Conservation (phyloP, 2,329 filamentous ascomycete species). For the Thelonectria discophora region DNA sequence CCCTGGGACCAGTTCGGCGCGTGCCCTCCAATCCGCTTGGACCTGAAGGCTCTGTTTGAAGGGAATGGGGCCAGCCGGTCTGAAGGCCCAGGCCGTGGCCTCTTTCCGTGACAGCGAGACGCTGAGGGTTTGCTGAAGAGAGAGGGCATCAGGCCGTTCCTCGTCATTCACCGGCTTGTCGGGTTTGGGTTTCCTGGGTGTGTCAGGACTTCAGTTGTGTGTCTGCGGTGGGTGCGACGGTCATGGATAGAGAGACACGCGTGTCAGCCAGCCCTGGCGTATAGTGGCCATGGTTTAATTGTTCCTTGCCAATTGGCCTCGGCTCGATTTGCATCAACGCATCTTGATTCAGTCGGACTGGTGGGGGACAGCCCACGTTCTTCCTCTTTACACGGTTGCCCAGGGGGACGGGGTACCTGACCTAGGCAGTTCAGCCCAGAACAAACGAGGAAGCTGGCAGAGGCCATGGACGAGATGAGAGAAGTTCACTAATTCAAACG, state of each 20-base stretch:
- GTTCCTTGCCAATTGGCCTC: neutral
- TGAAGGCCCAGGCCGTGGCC: constrained; percentile 4
- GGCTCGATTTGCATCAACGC: neutral
- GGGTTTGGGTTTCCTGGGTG: constrained; percentile 20
- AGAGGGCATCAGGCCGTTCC: constrained; percentile 15
- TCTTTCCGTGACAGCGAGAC: constrained; percentile 5
- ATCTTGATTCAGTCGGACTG: constrained; percentile 2
- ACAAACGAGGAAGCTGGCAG: neutral
- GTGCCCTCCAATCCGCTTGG: constrained; percentile 7
- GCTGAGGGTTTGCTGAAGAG: neutral
- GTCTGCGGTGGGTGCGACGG: constrained; percentile 5
- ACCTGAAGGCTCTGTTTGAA: constrained; percentile 5
- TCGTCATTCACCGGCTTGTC: constrained; percentile 7
- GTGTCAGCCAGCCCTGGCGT: neutral
- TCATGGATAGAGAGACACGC: neutral
- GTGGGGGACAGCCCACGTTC: constrained; percentile 4
- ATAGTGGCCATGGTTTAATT: neutral
- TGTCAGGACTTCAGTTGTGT: constrained; percentile 14
- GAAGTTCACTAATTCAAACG: neutral
- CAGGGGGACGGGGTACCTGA: constrained; percentile 27
- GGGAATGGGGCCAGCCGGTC: neutral
- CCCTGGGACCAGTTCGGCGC: constrained; percentile 12
- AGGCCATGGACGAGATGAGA: constrained; percentile 1
- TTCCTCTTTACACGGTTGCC: constrained; percentile 12
- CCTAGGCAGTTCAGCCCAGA: neutral